phyloP scores from a whole-genome alignment of 352 stramenopile species.

The Phytophthora syringae region DNA sequence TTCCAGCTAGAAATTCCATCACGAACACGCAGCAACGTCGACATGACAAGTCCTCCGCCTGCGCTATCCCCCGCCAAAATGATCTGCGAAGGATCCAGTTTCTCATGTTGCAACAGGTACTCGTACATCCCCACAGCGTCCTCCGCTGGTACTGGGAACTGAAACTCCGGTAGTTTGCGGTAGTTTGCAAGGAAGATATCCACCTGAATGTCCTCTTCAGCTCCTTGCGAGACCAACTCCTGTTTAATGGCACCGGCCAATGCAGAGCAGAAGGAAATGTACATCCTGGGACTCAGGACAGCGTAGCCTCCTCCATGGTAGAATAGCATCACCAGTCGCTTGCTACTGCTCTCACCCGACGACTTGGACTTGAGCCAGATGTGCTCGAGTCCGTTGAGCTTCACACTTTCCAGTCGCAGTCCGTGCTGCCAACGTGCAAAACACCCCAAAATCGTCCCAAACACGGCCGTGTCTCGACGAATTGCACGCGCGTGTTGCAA shows the following conservation, averaged over 20 bases:
- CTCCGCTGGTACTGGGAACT: constrained; percentile 42
- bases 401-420: constrained; percentile 28
- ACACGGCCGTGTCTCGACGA: constrained; percentile 30
- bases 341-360: neutral
- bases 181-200: constrained; percentile 55
- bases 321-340: constrained; percentile 51
- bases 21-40: constrained; percentile 42
- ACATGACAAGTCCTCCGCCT: constrained; percentile 46
- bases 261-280: constrained; percentile 37
- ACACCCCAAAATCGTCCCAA: constrained; percentile 36
- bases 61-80: constrained; percentile 49
- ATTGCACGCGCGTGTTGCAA: constrained; percentile 30
- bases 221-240: constrained; percentile 7
- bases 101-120: constrained; percentile 47
- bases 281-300: constrained; percentile 48
- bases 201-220: constrained; percentile 16
- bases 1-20: constrained; percentile 29
- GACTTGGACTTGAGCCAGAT: constrained; percentile 47
- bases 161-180: constrained; percentile 43
- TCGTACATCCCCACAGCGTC: constrained; percentile 48
- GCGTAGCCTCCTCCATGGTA: constrained; percentile 62
- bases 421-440: constrained; percentile 30
- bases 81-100: constrained; percentile 37
- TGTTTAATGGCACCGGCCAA: constrained; percentile 32
- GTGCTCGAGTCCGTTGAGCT: constrained; percentile 52